Evolutionary conservation across 2,329 filamentous ascomycete species (phyloP).

Genomic region (Alternaria sp.): DNA sequence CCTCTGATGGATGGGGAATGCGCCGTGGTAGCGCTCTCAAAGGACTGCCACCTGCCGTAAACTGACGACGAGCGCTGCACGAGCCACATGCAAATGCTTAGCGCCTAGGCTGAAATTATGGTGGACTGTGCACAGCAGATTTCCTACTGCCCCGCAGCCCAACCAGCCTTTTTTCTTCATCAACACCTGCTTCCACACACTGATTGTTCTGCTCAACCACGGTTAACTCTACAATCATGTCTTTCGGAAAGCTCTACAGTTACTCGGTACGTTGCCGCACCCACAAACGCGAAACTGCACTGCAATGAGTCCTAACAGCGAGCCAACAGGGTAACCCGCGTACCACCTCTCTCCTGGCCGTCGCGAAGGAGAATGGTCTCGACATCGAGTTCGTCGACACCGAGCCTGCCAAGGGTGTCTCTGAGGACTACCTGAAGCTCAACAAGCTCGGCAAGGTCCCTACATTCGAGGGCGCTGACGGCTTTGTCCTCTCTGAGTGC

Average conservation of each 20-base stretch:
- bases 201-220: slow-evolving; percentile 42
- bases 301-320: slow-evolving; percentile 38
- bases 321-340: slow-evolving; percentile 80
- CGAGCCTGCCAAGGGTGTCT: slow-evolving; percentile 69
- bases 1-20: slow-evolving; percentile 13
- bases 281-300: slow-evolving; percentile 8
- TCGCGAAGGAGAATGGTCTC: slow-evolving; percentile 97
- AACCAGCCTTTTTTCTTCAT: slow-evolving; percentile 38
- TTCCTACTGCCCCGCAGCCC: slow-evolving; percentile 30
- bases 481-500: slow-evolving; percentile 85
- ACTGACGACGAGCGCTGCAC: slow-evolving; percentile 17
- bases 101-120: slow-evolving; percentile 37
- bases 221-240: slow-evolving; percentile 69
- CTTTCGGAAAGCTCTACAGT: slow-evolving; percentile 98
- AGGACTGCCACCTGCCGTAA: slow-evolving; percentile 16
- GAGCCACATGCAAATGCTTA: slow-evolving; percentile 24
- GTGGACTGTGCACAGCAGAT: slow-evolving; percentile 31
- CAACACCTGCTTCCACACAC: slow-evolving; percentile 30
- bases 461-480: slow-evolving; percentile 90
- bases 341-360: slow-evolving; percentile 85
- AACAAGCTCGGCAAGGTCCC: slow-evolving; percentile 92
- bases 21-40: slow-evolving; percentile 11
- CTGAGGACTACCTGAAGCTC: slow-evolving; percentile 81
- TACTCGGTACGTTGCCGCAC: slow-evolving; percentile 62
- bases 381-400: slow-evolving; percentile 86